phyloP scores from a whole-genome alignment of 768 basidiomycete genomes.

The Boletus huronensis region DNA sequence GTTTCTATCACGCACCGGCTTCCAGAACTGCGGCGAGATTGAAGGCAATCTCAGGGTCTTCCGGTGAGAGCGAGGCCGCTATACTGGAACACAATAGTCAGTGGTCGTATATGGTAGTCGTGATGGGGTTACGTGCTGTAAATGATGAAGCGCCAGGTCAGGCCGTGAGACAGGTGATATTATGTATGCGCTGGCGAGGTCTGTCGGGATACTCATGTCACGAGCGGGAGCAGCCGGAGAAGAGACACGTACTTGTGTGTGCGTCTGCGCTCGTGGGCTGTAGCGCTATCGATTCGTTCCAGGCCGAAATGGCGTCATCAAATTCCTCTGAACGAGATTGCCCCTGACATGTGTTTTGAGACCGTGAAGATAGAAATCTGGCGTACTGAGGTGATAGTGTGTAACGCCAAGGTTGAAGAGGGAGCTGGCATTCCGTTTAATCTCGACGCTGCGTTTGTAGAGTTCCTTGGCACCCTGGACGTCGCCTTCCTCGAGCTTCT shows the following conservation, averaged over 20 bases:
- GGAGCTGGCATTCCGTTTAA: conserved; percentile 74
- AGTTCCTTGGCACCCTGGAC: conserved; percentile 72
- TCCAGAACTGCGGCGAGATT: conserved; percentile 89
- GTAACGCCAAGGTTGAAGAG: conserved; percentile 89
- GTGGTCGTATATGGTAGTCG: conserved; percentile 28
- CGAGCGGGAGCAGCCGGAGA: conserved; percentile 17
- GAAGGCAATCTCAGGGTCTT: conserved; percentile 90
- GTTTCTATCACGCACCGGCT: conserved; percentile 58
- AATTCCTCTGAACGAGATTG: conserved; percentile 63
- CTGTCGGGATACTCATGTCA: conserved; percentile 39
- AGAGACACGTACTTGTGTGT: conserved; percentile 67
- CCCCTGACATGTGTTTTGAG: conserved; percentile 15
- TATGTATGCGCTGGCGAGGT: conserved; percentile 87
- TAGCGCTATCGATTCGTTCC: conserved; percentile 80
- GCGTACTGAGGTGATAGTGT: conserved; percentile 82
- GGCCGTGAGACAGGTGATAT: conserved; percentile 76
- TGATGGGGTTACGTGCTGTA: conserved; percentile 51
- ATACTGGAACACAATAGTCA: conserved; percentile 51
- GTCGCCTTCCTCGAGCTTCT: conserved; percentile 83
- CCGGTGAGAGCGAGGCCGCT: conserved; percentile 77
- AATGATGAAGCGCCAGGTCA: conserved; percentile 82
- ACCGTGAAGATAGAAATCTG: conserved; percentile 11
- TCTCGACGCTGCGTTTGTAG: conserved; percentile 76
- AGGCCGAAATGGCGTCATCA: conserved; percentile 78
- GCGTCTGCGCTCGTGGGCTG: conserved; percentile 84